These are phyloP conservation scores for Pseudogymnoascus sp. DNA, from an alignment of 2,329 filamentous ascomycete genomes.

Conservation along the genomic window DNA sequence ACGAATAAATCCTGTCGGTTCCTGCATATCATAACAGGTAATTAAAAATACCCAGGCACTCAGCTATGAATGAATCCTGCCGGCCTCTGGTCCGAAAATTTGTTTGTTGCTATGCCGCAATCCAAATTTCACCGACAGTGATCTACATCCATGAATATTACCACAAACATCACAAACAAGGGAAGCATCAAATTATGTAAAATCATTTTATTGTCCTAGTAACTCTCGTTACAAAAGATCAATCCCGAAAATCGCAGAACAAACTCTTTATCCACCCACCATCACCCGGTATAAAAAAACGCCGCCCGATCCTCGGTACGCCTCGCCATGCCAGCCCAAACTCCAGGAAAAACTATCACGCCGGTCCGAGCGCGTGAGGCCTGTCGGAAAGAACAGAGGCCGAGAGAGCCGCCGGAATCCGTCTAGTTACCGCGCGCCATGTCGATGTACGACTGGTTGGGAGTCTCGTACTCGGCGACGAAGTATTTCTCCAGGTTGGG, in stretches of 20 bases:
- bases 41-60: too few relatives aligned
- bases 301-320: neutral
- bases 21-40: too few relatives aligned
- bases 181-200: too few relatives aligned
- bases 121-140: too few relatives aligned
- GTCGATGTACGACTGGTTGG: constrained; percentile 62
- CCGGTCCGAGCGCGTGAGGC: neutral
- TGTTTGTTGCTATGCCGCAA: too few relatives aligned
- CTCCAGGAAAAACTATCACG: neutral
- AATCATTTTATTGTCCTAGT: too few relatives aligned
- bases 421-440: constrained; percentile 39
- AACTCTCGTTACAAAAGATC: too few relatives aligned
- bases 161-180: neutral
- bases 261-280: neutral
- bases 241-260: neutral
- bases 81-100: too few relatives aligned
- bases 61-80: neutral
- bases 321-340: neutral
- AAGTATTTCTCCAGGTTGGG: constrained; percentile 62
- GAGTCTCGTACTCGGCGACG: constrained; percentile 64
- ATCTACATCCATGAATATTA: neutral
- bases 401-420: neutral
- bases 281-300: neutral
- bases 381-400: neutral
- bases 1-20: too few relatives aligned